Conservation (phyloP, 78 protist species). For the Dictyostelium citrinum region DNA sequence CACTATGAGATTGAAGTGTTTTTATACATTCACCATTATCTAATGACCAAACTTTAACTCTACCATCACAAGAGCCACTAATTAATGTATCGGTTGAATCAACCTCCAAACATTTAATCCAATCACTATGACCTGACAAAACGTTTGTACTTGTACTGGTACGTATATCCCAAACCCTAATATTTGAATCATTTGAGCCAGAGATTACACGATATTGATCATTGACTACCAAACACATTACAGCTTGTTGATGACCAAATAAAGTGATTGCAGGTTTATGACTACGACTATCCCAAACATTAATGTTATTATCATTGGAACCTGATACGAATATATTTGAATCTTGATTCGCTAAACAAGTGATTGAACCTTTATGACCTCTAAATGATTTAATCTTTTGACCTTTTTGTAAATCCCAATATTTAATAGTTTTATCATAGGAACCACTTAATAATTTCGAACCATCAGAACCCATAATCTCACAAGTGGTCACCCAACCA, state of each 20-base stretch:
- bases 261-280: constrained; percentile 53
- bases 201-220: constrained; percentile 54
- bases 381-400: constrained; percentile 66
- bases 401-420: constrained; percentile 70
- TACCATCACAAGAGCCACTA: constrained; percentile 69
- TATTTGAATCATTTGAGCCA: constrained; percentile 66
- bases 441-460: constrained; percentile 37
- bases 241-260: constrained; percentile 68
- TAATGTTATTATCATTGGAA: constrained; percentile 60
- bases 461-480: constrained; percentile 16
- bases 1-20: constrained; percentile 77
- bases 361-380: constrained; percentile 75
- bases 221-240: constrained; percentile 7
- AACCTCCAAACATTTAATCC: constrained; percentile 61
- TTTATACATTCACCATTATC: constrained; percentile 55
- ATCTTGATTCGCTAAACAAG: constrained; percentile 42
- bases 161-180: constrained; percentile 79
- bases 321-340: constrained; percentile 39
- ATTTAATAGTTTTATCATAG: constrained; percentile 71
- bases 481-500: constrained; percentile 74
- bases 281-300: constrained; percentile 60
- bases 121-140: constrained; percentile 71
- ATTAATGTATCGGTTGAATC: constrained; percentile 7
- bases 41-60: constrained; percentile 75
- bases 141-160: constrained; percentile 18